phyloP scores from a whole-genome alignment of 495 filamentous ascomycete genomes.

The Aspergillus mulundensis region DNA sequence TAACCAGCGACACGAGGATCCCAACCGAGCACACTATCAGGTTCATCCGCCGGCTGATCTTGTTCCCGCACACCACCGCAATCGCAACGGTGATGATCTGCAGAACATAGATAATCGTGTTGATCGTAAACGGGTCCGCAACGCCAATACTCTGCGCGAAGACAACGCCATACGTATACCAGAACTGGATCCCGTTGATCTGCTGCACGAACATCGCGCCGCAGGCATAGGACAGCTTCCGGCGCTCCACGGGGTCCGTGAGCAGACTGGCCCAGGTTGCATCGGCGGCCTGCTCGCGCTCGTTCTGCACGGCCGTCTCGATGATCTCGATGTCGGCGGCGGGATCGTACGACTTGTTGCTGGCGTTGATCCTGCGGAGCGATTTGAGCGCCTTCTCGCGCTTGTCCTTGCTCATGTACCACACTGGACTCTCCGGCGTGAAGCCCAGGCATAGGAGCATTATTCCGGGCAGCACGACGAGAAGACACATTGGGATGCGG shows the following conservation, averaged over 20 bases:
- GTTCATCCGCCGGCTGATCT: constrained; percentile 27
- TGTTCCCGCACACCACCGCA: constrained; percentile 30
- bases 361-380: constrained; percentile 31
- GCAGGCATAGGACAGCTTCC: constrained; percentile 31
- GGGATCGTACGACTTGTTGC: constrained; percentile 23
- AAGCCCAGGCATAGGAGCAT: constrained; percentile 30
- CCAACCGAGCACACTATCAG: constrained; percentile 25
- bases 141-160: constrained; percentile 36
- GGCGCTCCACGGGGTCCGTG: constrained; percentile 31
- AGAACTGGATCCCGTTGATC: constrained; percentile 39
- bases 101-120: constrained; percentile 30
- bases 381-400: constrained; percentile 22
- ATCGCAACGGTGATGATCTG: constrained; percentile 31
- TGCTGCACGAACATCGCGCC: constrained; percentile 37
- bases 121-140: constrained; percentile 33
- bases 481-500: constrained; percentile 32
- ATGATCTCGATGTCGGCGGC: constrained; percentile 23
- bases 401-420: constrained; percentile 26
- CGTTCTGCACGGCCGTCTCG: constrained; percentile 14
- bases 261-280: constrained; percentile 29
- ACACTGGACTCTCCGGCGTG: constrained; percentile 33
- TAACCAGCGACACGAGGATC: constrained; percentile 29
- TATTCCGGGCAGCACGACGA: constrained; percentile 26
- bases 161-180: constrained; percentile 35
- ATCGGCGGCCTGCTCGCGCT: constrained; percentile 18